These are phyloP conservation scores for Sporothrix schenckii DNA, from an alignment of 2,329 filamentous ascomycete genomes.

Conservation along the genomic window DNA sequence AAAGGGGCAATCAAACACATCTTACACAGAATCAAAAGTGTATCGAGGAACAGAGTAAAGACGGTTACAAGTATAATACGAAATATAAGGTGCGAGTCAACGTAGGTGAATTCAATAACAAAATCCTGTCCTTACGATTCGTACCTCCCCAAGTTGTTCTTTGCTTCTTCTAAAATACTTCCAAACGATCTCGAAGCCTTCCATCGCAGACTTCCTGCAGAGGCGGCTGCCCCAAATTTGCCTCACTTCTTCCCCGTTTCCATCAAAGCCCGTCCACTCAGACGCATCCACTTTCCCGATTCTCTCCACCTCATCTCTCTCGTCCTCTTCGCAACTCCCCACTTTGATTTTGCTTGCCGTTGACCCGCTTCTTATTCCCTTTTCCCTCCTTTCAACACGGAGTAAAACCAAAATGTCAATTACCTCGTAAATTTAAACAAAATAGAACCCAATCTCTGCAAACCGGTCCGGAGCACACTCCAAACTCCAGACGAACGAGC, in stretches of 20 bases:
- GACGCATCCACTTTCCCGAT: slow-evolving; percentile 20
- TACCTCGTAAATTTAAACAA: slow-evolving; percentile 1
- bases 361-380: slow-evolving; percentile 28
- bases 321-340: neutral
- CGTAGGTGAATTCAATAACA: neutral
- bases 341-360: slow-evolving; percentile 21
- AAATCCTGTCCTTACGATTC: neutral
- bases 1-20: slow-evolving; percentile 28
- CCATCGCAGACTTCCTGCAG: neutral
- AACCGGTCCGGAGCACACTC: neutral
- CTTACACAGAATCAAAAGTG: slow-evolving; percentile 15
- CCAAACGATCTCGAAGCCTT: slow-evolving; percentile 6
- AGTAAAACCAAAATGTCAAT: slow-evolving; percentile 3
- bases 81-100: neutral
- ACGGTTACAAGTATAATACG: neutral
- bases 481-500: neutral
- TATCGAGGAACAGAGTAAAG: neutral
- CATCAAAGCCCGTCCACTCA: slow-evolving; percentile 1
- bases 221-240: slow-evolving; percentile 3
- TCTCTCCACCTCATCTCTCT: slow-evolving; percentile 14
- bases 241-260: slow-evolving; percentile 11
- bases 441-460: neutral
- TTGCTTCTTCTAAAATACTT: neutral
- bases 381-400: neutral
- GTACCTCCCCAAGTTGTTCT: neutral